phyloP scores from a whole-genome alignment of 805 yeast species.

The Myxozyma vanderwaltii region DNA sequence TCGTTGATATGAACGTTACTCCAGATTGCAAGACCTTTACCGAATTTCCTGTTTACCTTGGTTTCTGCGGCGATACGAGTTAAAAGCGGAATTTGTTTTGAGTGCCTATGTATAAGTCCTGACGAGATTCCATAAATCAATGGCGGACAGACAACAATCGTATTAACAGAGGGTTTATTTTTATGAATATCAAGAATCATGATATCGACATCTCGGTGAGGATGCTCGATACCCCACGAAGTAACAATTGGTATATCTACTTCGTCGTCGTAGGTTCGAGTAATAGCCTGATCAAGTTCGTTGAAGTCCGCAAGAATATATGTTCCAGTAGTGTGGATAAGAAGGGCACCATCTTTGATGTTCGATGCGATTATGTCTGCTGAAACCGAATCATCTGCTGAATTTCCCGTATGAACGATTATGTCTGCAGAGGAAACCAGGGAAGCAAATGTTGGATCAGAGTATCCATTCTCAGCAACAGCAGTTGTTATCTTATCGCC shows the following conservation, averaged over 20 bases:
- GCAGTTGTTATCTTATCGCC: conserved; percentile 34
- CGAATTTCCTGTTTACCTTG: conserved; percentile 40
- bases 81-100: conserved; percentile 43
- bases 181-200: conserved; percentile 40
- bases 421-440: conserved; percentile 40
- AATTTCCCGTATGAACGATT: conserved; percentile 43
- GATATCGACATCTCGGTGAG: conserved; percentile 44
- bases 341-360: conserved; percentile 38
- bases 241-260: conserved; percentile 40
- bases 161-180: conserved; percentile 41
- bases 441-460: conserved; percentile 33
- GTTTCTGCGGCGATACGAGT: conserved; percentile 34
- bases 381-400: conserved; percentile 38
- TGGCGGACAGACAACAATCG: conserved; percentile 44
- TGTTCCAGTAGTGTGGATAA: conserved; percentile 47
- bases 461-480: conserved; percentile 36
- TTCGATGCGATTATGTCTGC: conserved; percentile 36
- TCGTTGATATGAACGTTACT: conserved; percentile 45
- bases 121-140: conserved; percentile 43
- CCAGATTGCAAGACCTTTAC: conserved; percentile 45
- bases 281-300: conserved; percentile 30
- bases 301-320: conserved; percentile 37
- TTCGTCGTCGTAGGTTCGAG: conserved; percentile 38
- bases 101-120: conserved; percentile 42
- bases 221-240: conserved; percentile 39